These are phyloP conservation scores for Cephaloascus fragrans DNA, from an alignment of 805 yeast species.

Conservation along the genomic window DNA sequence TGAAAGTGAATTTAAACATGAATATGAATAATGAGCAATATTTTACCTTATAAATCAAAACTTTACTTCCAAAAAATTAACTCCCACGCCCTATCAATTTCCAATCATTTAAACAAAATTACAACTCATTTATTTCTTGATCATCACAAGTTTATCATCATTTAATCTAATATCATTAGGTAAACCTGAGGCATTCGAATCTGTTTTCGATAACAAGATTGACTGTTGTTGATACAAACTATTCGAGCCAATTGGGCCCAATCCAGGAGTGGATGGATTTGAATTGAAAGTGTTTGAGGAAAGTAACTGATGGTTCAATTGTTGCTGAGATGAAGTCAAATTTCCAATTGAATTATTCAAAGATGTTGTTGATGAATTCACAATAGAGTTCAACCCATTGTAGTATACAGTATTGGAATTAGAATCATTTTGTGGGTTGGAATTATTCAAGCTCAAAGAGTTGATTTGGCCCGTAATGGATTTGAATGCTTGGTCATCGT, in stretches of 20 bases:
- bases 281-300: not conserved
- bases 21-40: too few relatives aligned
- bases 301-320: not conserved
- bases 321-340: not conserved
- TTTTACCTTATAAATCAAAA: too few relatives aligned
- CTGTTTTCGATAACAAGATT: not conserved
- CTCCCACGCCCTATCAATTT: too few relatives aligned
- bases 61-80: too few relatives aligned
- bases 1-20: too few relatives aligned
- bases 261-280: not conserved
- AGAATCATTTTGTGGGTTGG: not conserved
- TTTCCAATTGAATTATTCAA: not conserved
- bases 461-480: constrained; percentile 21
- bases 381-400: not conserved
- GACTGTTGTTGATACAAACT: not conserved
- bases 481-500: constrained; percentile 2
- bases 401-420: not conserved
- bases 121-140: too few relatives aligned
- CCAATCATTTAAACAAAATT: too few relatives aligned
- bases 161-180: not conserved
- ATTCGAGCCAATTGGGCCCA: not conserved
- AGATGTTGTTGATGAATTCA: not conserved
- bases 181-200: not conserved
- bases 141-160: not conserved
- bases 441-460: constrained; percentile 16